Base-by-base conservation (phyloP, 805 yeast genomes). In the Ogataea zsoltii region DNA sequence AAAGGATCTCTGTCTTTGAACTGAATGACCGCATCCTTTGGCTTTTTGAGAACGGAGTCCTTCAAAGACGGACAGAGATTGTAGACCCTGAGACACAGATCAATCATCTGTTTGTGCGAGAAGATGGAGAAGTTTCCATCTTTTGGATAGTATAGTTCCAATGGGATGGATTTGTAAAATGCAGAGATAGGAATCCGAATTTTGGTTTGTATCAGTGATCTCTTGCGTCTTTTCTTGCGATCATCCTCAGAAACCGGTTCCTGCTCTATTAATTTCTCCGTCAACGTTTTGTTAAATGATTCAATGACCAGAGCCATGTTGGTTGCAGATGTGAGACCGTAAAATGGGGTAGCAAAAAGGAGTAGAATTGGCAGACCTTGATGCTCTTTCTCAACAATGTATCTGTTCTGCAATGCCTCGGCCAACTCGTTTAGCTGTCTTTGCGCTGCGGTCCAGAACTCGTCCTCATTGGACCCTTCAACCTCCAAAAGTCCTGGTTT, bases 61-160 rank as follows among this genome's bases (percentile, higher is more conserved):
- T 15, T 16, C 12, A n/a, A 15, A 2, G 33, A 28, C 1, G 83
- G 83, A 47, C 86, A 70, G 37, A 74, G 66, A 56, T 83, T 83
- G 63, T 83, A 86, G 2, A 85, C 64, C 16, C 74, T 70, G 54
- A 82, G 61, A 7, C 85, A 70, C 3, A 83, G 45, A 40, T 68
- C 72, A 2, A 75, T 64, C 15, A 76, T 57, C 30, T 68, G 67
- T 30, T 62, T 60, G 17, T 49, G 48, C 1, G 77, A 65, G 0
- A 62, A 50, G 1, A 70, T 50, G 0, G 70, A 59, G 28, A 58
- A 56, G 3, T 60, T 61, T 6, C 67, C 70, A 38, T 57, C 53
- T 17, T 62, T 65, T 2, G 71, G 60, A 32, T 72, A 71, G 42
- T 69, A 58, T 3, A 53, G 65, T 9, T 70, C 70, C 35, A 71